phyloP scores from a whole-genome alignment of 495 filamentous ascomycete genomes.

The Xylaria telfairii region DNA sequence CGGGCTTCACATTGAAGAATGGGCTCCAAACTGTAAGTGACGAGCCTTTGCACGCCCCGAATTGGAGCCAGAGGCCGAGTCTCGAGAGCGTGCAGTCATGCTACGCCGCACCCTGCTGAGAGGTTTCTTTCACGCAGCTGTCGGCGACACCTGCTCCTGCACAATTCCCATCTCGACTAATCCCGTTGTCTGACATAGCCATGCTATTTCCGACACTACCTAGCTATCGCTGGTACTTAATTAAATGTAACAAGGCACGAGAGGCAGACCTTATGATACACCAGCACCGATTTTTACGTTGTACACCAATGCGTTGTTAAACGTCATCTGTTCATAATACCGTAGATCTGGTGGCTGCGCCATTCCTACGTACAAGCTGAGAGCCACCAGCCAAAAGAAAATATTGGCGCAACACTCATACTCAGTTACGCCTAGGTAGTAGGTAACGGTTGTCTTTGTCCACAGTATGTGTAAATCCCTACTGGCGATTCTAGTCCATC shows the following conservation, averaged over 20 bases:
- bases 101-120: background rate
- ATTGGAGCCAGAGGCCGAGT: background rate
- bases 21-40: background rate
- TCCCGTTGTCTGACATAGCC: background rate
- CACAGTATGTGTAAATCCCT: background rate
- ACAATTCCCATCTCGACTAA: conserved; percentile 1
- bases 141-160: background rate
- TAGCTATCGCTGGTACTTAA: background rate
- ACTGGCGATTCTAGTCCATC: background rate
- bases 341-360: background rate
- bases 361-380: background rate
- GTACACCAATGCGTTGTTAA: background rate
- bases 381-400: background rate
- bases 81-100: background rate
- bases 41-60: background rate
- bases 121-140: background rate
- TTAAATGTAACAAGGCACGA: background rate
- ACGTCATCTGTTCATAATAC: background rate
- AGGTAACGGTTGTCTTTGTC: too few species aligned
- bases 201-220: conserved; percentile 19
- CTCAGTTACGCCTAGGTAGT: background rate
- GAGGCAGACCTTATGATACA: background rate
- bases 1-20: background rate
- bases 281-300: background rate
- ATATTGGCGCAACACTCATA: background rate